Base-by-base conservation (phyloP, 805 yeast genomes). In the Saturnispora ahearnii region DNA sequence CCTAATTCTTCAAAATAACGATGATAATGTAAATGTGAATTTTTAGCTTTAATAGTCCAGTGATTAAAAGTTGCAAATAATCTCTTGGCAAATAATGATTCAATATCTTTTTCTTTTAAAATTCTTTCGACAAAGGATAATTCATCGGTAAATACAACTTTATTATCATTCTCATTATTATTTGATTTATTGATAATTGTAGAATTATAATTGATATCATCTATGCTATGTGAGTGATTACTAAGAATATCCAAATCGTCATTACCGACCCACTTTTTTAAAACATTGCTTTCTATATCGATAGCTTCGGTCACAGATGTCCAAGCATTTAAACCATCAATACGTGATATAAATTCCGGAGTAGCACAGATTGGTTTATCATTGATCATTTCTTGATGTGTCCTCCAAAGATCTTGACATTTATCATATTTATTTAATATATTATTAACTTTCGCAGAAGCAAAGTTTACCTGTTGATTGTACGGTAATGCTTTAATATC, bases 321-420 rank as follows among this genome's bases (percentile, higher is more conserved):
- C 96, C 97, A 91, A 0, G 96, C 84, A 36, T 77, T 81, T 50
- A 91, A 70, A 1, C 96, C 91, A 51, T 85, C 89, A 3, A 87
- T 67, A 32, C 87, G 73, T 34, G 73, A 69, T 32, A 72, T 76
- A 59, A 91, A 88, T 40, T 77, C 85, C 2, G 74, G 76, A 3
- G 79, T 70, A 4, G 78, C 77, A 53, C 87, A 79, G 4, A 76
- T 64, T 0, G 96, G 95, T 56, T 87, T 85, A 49, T 87, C 96
- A 40, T 72, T 73, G 44, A 74, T 74, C 95, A 93, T 84, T 48
- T 87, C 89, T 51, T 80, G 81, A 37, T 77, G 67, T 22, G 87
- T 84, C 51, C 85, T 77, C 96, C 96, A 93, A 31, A 84, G 71
- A 40, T 78, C 81, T 57, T 87, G 84, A 40, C 87, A 79, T 33